A percentile compares a stretch with the other conserved stretches of the same genome.
These are phyloP conservation scores for Leccinum holopus DNA, from an alignment of 1,284 basidiomycete species.

Conservation along the genomic window DNA sequence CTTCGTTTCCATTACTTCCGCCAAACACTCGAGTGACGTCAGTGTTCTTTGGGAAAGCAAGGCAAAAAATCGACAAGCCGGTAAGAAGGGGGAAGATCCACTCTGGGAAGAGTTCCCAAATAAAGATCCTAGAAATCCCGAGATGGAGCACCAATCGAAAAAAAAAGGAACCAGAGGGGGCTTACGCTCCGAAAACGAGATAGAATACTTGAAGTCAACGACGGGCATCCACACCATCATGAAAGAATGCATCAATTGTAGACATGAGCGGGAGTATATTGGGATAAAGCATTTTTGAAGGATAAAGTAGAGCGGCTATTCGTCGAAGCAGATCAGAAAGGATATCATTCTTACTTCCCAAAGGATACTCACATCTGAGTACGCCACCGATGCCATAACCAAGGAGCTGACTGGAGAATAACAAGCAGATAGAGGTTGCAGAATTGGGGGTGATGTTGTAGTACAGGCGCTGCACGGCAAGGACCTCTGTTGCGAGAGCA, in stretches of 20 bases:
- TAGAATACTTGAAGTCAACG: constrained; percentile 51
- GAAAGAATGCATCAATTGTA: constrained; percentile 57
- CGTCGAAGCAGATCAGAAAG: constrained; percentile 19
- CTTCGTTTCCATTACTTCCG: constrained; percentile 60
- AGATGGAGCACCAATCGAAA: background rate
- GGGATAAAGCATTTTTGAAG: constrained; percentile 65
- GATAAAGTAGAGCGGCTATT: constrained; percentile 53
- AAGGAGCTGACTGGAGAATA: constrained; percentile 62
- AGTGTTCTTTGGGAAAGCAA: constrained; percentile 49
- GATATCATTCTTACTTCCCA: constrained; percentile 2
- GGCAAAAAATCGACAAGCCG: constrained; percentile 56
- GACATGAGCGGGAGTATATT: constrained; percentile 52
- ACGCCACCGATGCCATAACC: constrained; percentile 60
- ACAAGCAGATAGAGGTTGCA: constrained; percentile 54
- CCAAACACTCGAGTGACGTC: constrained; percentile 59
- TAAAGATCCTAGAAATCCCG: constrained; percentile 39
- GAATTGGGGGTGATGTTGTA: constrained; percentile 58
- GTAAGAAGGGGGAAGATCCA: constrained; percentile 53
- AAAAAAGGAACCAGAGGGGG: background rate
- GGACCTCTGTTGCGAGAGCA: constrained; percentile 64
- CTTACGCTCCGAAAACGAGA: constrained; percentile 44
- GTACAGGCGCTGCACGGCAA: constrained; percentile 58
- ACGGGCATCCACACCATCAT: constrained; percentile 44
- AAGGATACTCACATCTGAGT: constrained; percentile 42
- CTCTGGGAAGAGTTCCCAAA: constrained; percentile 54